Percentiles rank a stretch among this genome's conserved stretches.
phyloP scores from a whole-genome alignment of 2,329 filamentous ascomycete genomes.

The Penicillium sp. region DNA sequence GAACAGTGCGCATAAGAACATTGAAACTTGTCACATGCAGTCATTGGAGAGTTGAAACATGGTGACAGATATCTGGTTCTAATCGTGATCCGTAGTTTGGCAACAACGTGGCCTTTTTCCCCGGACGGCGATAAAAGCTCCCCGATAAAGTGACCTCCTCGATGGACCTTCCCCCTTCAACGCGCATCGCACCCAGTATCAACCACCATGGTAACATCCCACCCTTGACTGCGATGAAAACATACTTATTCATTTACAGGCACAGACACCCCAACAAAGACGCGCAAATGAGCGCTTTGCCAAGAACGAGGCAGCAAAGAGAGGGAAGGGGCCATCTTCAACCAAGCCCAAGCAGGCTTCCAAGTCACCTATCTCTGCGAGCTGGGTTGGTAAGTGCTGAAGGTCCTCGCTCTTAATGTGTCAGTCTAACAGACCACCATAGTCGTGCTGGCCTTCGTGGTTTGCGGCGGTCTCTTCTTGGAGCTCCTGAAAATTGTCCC shows the following conservation, averaged over 20 bases:
- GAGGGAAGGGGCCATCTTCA: slow-evolving; percentile 52
- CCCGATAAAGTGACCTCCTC: neutral
- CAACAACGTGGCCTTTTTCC: neutral
- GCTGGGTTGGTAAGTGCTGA: slow-evolving; percentile 58
- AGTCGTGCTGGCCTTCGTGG: slow-evolving; percentile 63
- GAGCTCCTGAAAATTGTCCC: slow-evolving; percentile 52
- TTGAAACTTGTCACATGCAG: neutral
- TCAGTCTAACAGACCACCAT: slow-evolving; percentile 12
- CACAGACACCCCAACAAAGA: slow-evolving; percentile 65
- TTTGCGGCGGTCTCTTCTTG: slow-evolving; percentile 60
- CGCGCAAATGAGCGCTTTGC: slow-evolving; percentile 62
- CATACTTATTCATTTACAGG: slow-evolving; percentile 37
- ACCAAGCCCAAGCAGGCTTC: slow-evolving; percentile 49
- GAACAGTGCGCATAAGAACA: neutral
- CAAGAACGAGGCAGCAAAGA: slow-evolving; percentile 57
- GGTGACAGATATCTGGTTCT: neutral
- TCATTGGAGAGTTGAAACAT: neutral
- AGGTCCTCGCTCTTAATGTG: neutral
- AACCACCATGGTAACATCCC: neutral
- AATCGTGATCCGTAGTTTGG: neutral
- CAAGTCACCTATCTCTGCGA: slow-evolving; percentile 55
- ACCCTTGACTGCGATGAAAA: neutral
- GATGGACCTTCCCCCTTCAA: neutral
- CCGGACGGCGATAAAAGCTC: neutral
- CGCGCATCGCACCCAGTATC: neutral